Percentiles rank a stretch among this genome's conserved stretches.
Evolutionary conservation across 2,329 filamentous ascomycete species (phyloP).

Genomic region (Fusarium duplospermum): DNA sequence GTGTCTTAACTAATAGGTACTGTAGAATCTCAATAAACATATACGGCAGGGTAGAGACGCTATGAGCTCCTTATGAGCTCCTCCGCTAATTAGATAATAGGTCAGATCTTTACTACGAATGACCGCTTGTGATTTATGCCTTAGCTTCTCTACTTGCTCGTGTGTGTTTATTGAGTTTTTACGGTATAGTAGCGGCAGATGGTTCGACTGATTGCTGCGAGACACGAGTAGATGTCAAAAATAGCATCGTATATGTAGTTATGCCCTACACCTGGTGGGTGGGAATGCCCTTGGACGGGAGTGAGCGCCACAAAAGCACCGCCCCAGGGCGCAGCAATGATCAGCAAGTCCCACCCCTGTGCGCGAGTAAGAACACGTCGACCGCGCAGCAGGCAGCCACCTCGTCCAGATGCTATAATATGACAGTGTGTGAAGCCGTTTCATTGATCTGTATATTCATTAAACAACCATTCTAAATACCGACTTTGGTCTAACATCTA

Average conservation of each 20-base stretch:
- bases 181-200: neutral
- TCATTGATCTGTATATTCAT: neutral
- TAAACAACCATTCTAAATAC: neutral
- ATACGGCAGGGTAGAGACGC: no score
- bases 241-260: neutral
- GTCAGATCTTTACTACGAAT: no score
- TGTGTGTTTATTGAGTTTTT: no score
- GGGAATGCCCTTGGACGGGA: neutral
- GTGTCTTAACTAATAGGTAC: no score
- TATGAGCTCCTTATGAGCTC: no score
- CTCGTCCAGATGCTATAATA: neutral
- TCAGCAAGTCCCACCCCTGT: neutral
- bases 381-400: neutral
- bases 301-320: neutral
- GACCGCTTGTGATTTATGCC: no score
- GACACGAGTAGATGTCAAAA: neutral
- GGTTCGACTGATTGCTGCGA: neutral
- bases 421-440: neutral
- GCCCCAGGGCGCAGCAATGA: neutral
- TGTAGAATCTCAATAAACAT: no score
- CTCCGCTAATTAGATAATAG: no score
- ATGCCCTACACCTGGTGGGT: neutral
- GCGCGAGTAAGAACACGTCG: neutral
- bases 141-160: no score
- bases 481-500: neutral